phyloP scores from a whole-genome alignment of 257 asterid genomes.

The Thymus quinquecostatus region DNA sequence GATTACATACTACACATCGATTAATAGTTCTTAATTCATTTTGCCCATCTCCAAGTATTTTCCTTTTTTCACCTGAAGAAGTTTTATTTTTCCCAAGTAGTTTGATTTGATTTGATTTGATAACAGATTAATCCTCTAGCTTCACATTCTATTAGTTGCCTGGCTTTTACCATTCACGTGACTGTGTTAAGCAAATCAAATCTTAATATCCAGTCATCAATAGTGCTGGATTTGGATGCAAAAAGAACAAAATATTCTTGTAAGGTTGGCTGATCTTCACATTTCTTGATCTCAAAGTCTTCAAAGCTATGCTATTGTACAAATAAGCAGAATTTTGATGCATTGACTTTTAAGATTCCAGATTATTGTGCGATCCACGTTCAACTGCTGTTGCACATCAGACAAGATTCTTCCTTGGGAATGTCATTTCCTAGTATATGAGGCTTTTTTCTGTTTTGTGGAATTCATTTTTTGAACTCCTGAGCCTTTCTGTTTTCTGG shows the following conservation, averaged over 20 bases:
- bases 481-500: not conserved
- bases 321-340: not conserved
- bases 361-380: not conserved
- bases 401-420: not conserved
- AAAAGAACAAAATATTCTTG: not conserved
- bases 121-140: not conserved
- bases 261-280: not conserved
- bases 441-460: not conserved
- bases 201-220: too few relatives aligned
- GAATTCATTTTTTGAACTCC: not conserved
- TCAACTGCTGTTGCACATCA: not conserved
- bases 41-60: not conserved
- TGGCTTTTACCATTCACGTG: not conserved
- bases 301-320: not conserved
- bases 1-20: not conserved
- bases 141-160: not conserved
- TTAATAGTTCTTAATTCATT: not conserved
- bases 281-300: not conserved
- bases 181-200: not conserved
- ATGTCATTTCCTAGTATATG: not conserved
- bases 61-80: not conserved
- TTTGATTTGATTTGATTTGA: too few relatives aligned
- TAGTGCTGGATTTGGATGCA: not conserved
- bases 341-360: not conserved
- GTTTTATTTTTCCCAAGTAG: too few relatives aligned